Evolutionary conservation across 805 yeast species (phyloP).

Genomic region (Cephaloascus albidus): DNA sequence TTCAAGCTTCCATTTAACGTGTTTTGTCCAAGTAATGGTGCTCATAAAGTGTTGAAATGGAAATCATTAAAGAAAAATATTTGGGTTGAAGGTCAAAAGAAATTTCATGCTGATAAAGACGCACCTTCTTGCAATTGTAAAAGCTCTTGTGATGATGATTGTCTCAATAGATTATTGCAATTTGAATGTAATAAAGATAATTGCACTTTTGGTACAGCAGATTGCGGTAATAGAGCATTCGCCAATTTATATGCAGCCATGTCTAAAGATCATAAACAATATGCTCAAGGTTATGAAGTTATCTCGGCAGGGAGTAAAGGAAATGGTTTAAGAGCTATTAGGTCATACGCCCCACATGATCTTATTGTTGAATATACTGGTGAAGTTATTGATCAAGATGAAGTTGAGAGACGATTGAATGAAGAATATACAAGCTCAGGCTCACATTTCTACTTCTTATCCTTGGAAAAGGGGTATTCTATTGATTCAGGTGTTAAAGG

Average conservation of each 20-base stretch:
- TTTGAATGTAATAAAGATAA: conserved; percentile 20
- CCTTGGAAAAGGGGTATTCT: conserved; percentile 29
- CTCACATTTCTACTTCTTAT: conserved; percentile 29
- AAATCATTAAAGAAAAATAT: conserved; percentile 10
- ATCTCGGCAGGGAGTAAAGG: conserved; percentile 28
- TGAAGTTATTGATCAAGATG: conserved; percentile 30
- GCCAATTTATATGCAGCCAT: conserved; percentile 9
- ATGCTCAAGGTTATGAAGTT: conserved; percentile 14
- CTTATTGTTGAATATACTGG: conserved; percentile 41
- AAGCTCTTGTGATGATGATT: conserved; percentile 18
- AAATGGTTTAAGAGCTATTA: conserved; percentile 28
- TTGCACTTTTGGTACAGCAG: conserved; percentile 17
- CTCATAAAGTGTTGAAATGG: conserved; percentile 16
- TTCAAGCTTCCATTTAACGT: conserved; percentile 22
- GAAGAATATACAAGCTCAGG: conserved; percentile 17
- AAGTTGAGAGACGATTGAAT: conserved; percentile 24
- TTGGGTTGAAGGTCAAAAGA: conserved; percentile 1
- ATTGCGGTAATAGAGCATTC: conserved; percentile 30
- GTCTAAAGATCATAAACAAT: conserved; percentile 1
- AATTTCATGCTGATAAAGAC: neutral
- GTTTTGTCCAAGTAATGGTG: conserved; percentile 18
- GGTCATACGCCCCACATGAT: conserved; percentile 23
- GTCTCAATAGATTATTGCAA: conserved; percentile 19
- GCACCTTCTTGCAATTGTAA: conserved; percentile 10
- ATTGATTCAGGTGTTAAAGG: conserved; percentile 37